These are phyloP conservation scores for Rhodosporidiobolus odoratus DNA, from an alignment of 768 basidiomycete species.

Conservation along the genomic window DNA sequence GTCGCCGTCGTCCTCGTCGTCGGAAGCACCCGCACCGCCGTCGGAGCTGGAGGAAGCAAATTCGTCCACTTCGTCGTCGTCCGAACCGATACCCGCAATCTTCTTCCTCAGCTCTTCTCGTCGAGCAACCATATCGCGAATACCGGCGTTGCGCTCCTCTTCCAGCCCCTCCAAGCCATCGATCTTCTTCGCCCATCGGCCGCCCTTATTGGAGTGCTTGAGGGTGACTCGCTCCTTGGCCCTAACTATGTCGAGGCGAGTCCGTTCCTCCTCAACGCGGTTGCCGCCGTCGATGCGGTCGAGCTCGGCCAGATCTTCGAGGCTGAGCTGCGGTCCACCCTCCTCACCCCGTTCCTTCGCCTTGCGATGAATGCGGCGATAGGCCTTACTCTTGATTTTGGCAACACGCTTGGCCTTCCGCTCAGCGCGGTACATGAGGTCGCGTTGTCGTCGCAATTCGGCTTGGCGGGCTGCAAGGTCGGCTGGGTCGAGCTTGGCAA, in stretches of 20 bases:
- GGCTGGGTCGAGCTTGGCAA: constrained; percentile 62
- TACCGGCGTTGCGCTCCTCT: constrained; percentile 56
- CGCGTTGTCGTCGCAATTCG: constrained; percentile 80
- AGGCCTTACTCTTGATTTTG: constrained; percentile 95
- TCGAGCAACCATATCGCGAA: constrained; percentile 76
- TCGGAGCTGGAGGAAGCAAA: constrained; percentile 26
- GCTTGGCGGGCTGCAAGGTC: constrained; percentile 75
- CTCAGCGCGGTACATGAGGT: constrained; percentile 89
- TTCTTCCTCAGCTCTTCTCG: constrained; percentile 71
- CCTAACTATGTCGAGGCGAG: constrained; percentile 70
- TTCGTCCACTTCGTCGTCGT: constrained; percentile 49
- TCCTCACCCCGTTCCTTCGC: constrained; percentile 49
- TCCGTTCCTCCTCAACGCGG: constrained; percentile 53
- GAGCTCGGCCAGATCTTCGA: constrained; percentile 53
- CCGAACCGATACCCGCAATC: constrained; percentile 59
- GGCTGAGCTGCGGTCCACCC: constrained; percentile 44
- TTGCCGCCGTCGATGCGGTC: constrained; percentile 55
- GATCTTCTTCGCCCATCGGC: constrained; percentile 51
- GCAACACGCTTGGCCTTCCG: constrained; percentile 78
- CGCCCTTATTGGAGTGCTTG: constrained; percentile 70
- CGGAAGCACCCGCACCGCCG: constrained; percentile 48
- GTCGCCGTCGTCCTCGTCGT: constrained; percentile 43
- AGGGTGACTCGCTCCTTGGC: constrained; percentile 86
- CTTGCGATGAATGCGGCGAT: constrained; percentile 71
- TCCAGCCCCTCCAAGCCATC: constrained; percentile 55